These are phyloP conservation scores for Paracoccidioides lutzii DNA, from an alignment of 2,329 filamentous ascomycete genomes.

Conservation along the genomic window DNA sequence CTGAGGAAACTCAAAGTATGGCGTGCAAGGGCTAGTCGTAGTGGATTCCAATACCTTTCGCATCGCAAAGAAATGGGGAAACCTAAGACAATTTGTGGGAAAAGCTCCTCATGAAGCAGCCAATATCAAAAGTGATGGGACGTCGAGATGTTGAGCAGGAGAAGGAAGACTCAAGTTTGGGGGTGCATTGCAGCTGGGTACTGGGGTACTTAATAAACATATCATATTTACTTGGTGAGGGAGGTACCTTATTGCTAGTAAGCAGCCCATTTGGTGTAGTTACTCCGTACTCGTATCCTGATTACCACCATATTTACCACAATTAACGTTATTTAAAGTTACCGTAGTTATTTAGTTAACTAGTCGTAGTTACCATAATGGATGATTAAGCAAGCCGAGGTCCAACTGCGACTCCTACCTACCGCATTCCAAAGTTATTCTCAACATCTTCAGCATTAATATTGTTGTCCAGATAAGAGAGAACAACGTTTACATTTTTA, in stretches of 20 bases:
- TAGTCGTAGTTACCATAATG: neutral
- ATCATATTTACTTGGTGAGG: no score
- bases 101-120: neutral
- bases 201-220: no score
- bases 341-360: no score
- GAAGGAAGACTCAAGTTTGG: neutral
- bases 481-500: no score
- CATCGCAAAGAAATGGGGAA: neutral
- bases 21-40: neutral
- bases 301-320: no score
- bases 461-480: no score
- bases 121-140: neutral
- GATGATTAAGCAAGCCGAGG: slow-evolving; percentile 1
- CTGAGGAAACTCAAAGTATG: neutral
- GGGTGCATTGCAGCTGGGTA: neutral
- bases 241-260: neutral
- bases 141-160: neutral
- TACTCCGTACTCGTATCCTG: neutral
- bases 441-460: no score
- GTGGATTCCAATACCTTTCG: no score
- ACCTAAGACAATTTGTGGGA: neutral
- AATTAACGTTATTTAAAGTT: no score
- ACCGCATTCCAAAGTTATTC: no score
- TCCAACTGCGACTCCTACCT: neutral
- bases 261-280: no score